Evolutionary conservation across 2,329 filamentous ascomycete species (phyloP).

Genomic region (Penicillium sp.): DNA sequence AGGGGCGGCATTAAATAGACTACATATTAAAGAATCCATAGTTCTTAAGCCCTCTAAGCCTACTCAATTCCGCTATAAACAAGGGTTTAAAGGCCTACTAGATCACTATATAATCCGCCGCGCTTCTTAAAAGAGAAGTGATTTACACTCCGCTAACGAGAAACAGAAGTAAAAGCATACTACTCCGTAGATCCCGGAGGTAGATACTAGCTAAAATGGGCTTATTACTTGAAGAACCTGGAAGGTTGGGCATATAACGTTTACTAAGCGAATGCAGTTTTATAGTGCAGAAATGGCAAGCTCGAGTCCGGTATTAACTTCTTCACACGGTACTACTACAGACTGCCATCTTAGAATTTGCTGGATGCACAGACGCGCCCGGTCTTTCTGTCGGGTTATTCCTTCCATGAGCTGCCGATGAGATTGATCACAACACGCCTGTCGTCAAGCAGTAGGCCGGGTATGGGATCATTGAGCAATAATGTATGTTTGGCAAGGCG

Average conservation of each 20-base stretch:
- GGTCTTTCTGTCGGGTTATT: constrained; percentile 44
- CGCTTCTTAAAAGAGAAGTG: too few species aligned
- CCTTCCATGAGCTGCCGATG: constrained; percentile 28
- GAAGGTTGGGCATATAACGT: constrained; percentile 13
- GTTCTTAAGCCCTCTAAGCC: too few species aligned
- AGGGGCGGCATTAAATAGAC: too few species aligned
- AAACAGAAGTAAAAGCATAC: too few species aligned
- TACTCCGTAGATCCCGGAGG: too few species aligned
- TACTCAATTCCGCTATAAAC: too few species aligned
- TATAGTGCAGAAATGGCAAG: constrained; percentile 48
- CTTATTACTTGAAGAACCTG: too few species aligned
- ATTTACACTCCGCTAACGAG: too few species aligned
- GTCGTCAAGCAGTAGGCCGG: constrained; percentile 36
- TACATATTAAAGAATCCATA: too few species aligned
- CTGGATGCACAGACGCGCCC: constrained; percentile 42
- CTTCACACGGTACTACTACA: constrained; percentile 37
- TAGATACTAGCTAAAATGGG: too few species aligned
- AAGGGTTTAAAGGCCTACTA: too few species aligned
- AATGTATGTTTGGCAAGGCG: constrained; percentile 49
- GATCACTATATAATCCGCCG: too few species aligned
- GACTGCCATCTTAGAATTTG: constrained; percentile 39
- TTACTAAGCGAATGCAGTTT: constrained; percentile 37
- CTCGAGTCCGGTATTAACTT: constrained; percentile 29
- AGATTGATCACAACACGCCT: constrained; percentile 28
- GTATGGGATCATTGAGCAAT: constrained; percentile 44